phyloP scores from a whole-genome alignment of 306 rosid species.

The Malus sieversii region DNA sequence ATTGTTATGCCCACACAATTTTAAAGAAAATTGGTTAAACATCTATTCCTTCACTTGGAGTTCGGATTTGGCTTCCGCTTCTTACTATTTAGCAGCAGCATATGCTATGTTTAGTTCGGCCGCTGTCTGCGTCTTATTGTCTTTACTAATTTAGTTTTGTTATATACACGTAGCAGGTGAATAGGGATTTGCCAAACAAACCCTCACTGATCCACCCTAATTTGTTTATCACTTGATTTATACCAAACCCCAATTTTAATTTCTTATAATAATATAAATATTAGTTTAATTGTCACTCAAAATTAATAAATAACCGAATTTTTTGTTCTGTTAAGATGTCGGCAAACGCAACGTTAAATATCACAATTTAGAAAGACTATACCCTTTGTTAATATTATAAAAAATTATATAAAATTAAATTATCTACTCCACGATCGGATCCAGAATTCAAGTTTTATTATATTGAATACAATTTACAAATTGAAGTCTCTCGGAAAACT shows the following conservation, averaged over 20 bases:
- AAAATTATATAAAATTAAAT: too few species aligned
- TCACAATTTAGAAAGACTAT: neutral
- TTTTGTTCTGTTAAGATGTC: neutral
- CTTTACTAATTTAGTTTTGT: too few species aligned
- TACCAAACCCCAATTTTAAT: too few species aligned
- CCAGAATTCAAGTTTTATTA: neutral
- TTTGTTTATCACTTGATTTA: too few species aligned
- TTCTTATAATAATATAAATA: too few species aligned
- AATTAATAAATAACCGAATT: neutral
- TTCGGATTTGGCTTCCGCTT: neutral
- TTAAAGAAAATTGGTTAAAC: neutral
- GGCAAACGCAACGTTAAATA: neutral
- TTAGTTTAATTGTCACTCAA: neutral
- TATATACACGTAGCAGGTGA: too few species aligned
- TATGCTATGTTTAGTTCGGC: neutral
- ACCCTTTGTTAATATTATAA: neutral
- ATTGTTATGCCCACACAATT: slow-evolving; percentile 8
- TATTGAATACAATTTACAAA: too few species aligned
- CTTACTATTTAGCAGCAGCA: too few species aligned
- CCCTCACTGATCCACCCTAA: too few species aligned
- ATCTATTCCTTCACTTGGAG: neutral
- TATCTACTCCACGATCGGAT: neutral
- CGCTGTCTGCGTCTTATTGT: too few species aligned
- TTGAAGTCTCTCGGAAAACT: too few species aligned
- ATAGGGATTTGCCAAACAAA: too few species aligned